Evolutionary conservation across 2,329 filamentous ascomycete genomes (phyloP).

Genomic region (Colletotrichum phormii): DNA sequence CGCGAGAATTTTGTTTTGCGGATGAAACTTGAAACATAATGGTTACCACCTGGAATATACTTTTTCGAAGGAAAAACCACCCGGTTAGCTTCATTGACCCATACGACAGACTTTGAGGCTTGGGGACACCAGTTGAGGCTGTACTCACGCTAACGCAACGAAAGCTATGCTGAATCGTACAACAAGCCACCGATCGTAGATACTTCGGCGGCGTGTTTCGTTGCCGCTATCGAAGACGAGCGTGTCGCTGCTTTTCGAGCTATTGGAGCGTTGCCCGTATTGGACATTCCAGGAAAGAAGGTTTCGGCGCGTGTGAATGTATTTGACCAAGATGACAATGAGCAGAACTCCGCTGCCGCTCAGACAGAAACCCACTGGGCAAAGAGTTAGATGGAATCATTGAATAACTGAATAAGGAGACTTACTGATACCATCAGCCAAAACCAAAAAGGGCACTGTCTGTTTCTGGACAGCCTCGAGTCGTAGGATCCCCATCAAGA

Average conservation of each 20-base stretch:
- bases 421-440: slow-evolving; percentile 53
- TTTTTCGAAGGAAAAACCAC: slow-evolving; percentile 24
- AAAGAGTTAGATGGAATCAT: neutral
- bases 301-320: slow-evolving; percentile 51
- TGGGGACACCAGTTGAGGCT: neutral
- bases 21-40: slow-evolving; percentile 52
- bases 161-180: slow-evolving; percentile 58
- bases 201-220: slow-evolving; percentile 41
- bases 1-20: slow-evolving; percentile 45
- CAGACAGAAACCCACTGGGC: slow-evolving; percentile 53
- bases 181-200: slow-evolving; percentile 59
- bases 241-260: slow-evolving; percentile 28
- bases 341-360: slow-evolving; percentile 49
- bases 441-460: slow-evolving; percentile 45
- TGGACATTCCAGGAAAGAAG: slow-evolving; percentile 45
- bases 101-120: neutral
- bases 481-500: slow-evolving; percentile 49
- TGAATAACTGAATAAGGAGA: neutral
- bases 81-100: slow-evolving; percentile 4
- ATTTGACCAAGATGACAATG: slow-evolving; percentile 53
- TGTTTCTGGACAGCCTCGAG: slow-evolving; percentile 43
- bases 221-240: slow-evolving; percentile 23
- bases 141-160: slow-evolving; percentile 50
- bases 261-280: slow-evolving; percentile 43
- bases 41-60: slow-evolving; percentile 51